A percentile compares a stretch with the other conserved stretches of the same genome.
Evolutionary conservation across 1,139 yeast species (phyloP).

Genomic region (Candida sp.): DNA sequence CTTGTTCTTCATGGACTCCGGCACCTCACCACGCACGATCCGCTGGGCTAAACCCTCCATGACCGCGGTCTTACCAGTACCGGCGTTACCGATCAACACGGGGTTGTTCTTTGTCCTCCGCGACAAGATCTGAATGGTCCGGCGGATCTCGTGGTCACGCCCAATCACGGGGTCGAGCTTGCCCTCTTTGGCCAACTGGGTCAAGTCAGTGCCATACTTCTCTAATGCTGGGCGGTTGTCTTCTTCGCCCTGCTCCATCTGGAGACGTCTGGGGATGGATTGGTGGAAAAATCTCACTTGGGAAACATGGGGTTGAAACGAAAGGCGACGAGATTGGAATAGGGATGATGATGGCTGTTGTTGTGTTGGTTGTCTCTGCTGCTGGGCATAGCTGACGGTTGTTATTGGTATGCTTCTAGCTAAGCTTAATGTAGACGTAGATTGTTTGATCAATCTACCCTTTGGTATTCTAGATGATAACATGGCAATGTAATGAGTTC

Average conservation of each 20-base stretch:
- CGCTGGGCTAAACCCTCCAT: slow-evolving; percentile 97
- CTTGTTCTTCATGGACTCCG: slow-evolving; percentile 90
- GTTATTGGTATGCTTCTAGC: slow-evolving; percentile 6
- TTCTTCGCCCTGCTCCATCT: slow-evolving; percentile 51
- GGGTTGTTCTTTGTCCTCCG: slow-evolving; percentile 96
- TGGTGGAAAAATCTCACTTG: slow-evolving; percentile 21
- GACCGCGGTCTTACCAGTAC: slow-evolving; percentile 97
- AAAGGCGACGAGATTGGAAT: background rate
- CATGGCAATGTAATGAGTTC: background rate
- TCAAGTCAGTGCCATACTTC: slow-evolving; percentile 86
- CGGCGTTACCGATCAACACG: slow-evolving; percentile 92
- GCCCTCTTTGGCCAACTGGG: slow-evolving; percentile 86
- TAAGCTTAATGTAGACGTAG: slow-evolving; percentile 4
- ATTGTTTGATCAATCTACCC: slow-evolving; percentile 6
- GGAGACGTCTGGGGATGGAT: slow-evolving; percentile 22
- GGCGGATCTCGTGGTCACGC: slow-evolving; percentile 90
- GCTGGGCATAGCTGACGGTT: slow-evolving; percentile 3
- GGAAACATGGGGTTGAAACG: background rate
- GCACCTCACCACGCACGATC: slow-evolving; percentile 90
- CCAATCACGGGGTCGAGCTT: slow-evolving; percentile 97
- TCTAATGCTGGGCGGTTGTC: slow-evolving; percentile 78
- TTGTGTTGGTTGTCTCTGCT: slow-evolving; percentile 1
- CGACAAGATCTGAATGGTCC: slow-evolving; percentile 91
- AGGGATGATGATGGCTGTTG: background rate
- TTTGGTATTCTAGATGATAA: slow-evolving; percentile 11